Evolutionary conservation across 2,329 filamentous ascomycete genomes (phyloP).

Genomic region (Ophiostoma sp.): DNA sequence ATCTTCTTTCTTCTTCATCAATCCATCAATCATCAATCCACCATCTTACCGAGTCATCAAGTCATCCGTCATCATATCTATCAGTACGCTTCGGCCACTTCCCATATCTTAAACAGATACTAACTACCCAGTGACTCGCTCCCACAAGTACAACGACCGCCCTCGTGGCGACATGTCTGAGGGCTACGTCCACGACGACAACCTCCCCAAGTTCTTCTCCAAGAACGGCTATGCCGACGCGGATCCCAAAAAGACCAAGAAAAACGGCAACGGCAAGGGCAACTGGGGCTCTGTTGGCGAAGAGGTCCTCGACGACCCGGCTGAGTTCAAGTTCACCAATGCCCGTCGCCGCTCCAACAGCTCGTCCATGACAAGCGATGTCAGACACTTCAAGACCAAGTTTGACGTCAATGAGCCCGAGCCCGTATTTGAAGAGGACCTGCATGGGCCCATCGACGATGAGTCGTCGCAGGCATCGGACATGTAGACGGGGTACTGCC

Average conservation of each 20-base stretch:
- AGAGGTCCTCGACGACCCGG: slow-evolving; percentile 68
- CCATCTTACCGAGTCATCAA: not conserved
- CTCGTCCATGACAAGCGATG: slow-evolving; percentile 61
- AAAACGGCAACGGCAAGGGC: slow-evolving; percentile 85
- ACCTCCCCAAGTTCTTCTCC: slow-evolving; percentile 86
- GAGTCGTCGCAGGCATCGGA: slow-evolving; percentile 53
- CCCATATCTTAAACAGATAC: slow-evolving; percentile 14
- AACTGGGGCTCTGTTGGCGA: slow-evolving; percentile 88
- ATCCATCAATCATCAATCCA: not conserved
- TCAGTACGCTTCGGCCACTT: not conserved
- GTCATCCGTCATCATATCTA: not conserved
- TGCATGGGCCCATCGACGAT: slow-evolving; percentile 61
- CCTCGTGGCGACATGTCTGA: slow-evolving; percentile 77
- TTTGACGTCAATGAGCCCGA: slow-evolving; percentile 87
- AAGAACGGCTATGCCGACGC: slow-evolving; percentile 75
- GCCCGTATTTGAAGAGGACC: slow-evolving; percentile 82
- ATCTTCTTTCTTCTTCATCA: not conserved
- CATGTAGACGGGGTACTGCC: slow-evolving; percentile 27
- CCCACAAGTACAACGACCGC: slow-evolving; percentile 92
- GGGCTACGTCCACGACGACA: slow-evolving; percentile 57
- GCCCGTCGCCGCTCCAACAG: slow-evolving; percentile 89
- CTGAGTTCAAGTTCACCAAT: slow-evolving; percentile 75
- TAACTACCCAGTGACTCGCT: slow-evolving; percentile 75
- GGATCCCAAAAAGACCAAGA: slow-evolving; percentile 93
- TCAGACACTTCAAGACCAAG: slow-evolving; percentile 88